These are phyloP conservation scores for Kockiozyma suomiensis DNA, from an alignment of 805 yeast species.

Conservation along the genomic window DNA sequence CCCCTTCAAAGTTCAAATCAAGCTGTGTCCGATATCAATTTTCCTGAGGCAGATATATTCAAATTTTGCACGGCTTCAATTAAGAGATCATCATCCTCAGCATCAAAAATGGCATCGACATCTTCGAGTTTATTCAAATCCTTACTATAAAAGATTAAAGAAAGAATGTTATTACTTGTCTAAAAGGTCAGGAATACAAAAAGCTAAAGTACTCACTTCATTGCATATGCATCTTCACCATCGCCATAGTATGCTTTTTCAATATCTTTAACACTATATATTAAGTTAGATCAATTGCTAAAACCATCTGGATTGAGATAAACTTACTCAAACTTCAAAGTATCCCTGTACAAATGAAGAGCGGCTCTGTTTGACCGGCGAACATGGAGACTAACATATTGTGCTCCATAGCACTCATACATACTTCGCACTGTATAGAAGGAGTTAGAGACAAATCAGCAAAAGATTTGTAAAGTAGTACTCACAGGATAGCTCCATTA, in stretches of 20 bases:
- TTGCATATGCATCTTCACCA: slow-evolving; percentile 96
- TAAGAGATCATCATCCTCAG: slow-evolving; percentile 19
- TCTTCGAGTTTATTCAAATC: slow-evolving; percentile 22
- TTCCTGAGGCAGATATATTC: slow-evolving; percentile 19
- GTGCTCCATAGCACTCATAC: slow-evolving; percentile 77
- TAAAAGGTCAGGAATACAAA: neutral
- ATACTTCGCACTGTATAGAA: slow-evolving; percentile 59
- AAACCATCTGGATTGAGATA: neutral
- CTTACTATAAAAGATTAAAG: slow-evolving; percentile 13
- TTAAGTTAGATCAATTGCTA: neutral
- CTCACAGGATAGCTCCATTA: slow-evolving; percentile 73
- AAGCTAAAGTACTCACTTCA: slow-evolving; percentile 64
- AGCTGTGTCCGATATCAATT: neutral
- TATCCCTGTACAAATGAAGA: slow-evolving; percentile 82
- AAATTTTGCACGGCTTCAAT: slow-evolving; percentile 30
- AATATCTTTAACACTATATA: slow-evolving; percentile 60
- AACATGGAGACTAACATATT: slow-evolving; percentile 88
- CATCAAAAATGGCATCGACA: slow-evolving; percentile 20
- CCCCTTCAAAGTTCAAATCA: neutral
- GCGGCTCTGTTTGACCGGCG: slow-evolving; percentile 94
- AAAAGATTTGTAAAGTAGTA: slow-evolving; percentile 27
- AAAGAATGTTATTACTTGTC: neutral
- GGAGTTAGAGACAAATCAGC: neutral
- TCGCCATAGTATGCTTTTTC: slow-evolving; percentile 93
- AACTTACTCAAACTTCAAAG: slow-evolving; percentile 66